Conservation (phyloP, 495 filamentous ascomycete genomes). For the Lasiosphaeria miniovina region DNA sequence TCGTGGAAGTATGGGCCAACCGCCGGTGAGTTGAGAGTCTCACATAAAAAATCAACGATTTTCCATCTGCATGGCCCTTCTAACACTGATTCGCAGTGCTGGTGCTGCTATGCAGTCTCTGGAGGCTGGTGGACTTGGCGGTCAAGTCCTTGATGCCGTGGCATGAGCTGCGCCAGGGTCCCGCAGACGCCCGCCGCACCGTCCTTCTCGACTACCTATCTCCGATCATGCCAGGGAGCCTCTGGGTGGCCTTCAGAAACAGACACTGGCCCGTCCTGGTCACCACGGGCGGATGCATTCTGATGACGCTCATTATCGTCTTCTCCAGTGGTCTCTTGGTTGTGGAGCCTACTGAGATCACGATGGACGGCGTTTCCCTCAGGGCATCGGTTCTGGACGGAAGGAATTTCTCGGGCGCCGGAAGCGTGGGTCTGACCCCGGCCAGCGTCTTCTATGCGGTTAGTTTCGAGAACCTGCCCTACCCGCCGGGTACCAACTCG, state of each 20-base stretch:
- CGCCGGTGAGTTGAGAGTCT: background rate
- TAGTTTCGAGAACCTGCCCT: too few species aligned
- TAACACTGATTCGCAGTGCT: background rate
- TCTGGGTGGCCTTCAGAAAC: background rate
- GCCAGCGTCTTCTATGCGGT: too few species aligned
- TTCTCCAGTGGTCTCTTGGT: background rate
- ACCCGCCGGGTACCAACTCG: too few species aligned
- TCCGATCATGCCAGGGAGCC: background rate
- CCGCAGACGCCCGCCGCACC: background rate
- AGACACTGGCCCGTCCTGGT: background rate
- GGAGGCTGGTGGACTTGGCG: background rate
- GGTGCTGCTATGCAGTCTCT: background rate
- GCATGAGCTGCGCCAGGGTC: background rate
- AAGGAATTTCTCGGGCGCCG: too few species aligned
- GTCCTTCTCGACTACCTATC: background rate
- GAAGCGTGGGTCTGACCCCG: too few species aligned
- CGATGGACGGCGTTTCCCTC: background rate
- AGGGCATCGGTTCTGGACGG: too few species aligned
- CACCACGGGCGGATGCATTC: background rate
- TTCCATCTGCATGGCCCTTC: background rate
- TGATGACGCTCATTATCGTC: background rate
- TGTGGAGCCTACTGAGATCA: background rate
- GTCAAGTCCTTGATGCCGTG: constrained; percentile 1
- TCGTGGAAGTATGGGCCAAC: background rate
- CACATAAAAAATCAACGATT: background rate